phyloP scores from a whole-genome alignment of 345 rosid genomes.

The Populus alba region DNA sequence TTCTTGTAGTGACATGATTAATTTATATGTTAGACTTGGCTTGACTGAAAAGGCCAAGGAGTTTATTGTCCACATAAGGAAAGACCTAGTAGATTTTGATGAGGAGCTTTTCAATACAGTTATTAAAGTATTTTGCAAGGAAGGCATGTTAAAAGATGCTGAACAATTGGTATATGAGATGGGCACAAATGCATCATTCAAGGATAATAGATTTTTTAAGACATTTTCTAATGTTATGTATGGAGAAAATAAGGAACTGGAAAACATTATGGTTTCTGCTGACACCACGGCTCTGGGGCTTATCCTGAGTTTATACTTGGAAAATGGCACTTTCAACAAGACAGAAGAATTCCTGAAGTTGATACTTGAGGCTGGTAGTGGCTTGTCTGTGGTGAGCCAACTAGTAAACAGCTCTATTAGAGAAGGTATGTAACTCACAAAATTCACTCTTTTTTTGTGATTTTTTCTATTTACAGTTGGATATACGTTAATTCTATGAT shows the following conservation, averaged over 20 bases:
- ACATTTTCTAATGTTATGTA: constrained; percentile 46
- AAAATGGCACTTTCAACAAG: constrained; percentile 32
- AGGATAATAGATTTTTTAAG: constrained; percentile 50
- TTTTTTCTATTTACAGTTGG: neutral
- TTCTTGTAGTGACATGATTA: constrained; percentile 78
- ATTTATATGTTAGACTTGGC: constrained; percentile 49
- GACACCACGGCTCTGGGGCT: constrained; percentile 54
- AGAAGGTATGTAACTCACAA: constrained; percentile 43
- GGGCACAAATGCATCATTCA: constrained; percentile 30
- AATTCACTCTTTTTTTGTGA: neutral
- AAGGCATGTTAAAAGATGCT: constrained; percentile 59
- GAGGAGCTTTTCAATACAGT: constrained; percentile 56
- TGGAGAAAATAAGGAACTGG: constrained; percentile 21
- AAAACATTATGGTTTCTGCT: constrained; percentile 24
- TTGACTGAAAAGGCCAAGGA: constrained; percentile 52
- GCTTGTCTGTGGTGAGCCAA: constrained; percentile 49
- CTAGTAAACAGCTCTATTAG: constrained; percentile 44
- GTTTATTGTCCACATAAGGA: constrained; percentile 51
- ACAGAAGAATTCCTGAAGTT: constrained; percentile 44
- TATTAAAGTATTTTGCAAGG: constrained; percentile 52
- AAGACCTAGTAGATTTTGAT: constrained; percentile 50
- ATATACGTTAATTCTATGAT: neutral
- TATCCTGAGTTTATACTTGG: constrained; percentile 49
- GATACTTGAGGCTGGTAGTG: constrained; percentile 47
- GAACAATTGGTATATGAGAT: constrained; percentile 50